phyloP scores from a whole-genome alignment of 495 filamentous ascomycete genomes.

The Aspergillus cristatus region DNA sequence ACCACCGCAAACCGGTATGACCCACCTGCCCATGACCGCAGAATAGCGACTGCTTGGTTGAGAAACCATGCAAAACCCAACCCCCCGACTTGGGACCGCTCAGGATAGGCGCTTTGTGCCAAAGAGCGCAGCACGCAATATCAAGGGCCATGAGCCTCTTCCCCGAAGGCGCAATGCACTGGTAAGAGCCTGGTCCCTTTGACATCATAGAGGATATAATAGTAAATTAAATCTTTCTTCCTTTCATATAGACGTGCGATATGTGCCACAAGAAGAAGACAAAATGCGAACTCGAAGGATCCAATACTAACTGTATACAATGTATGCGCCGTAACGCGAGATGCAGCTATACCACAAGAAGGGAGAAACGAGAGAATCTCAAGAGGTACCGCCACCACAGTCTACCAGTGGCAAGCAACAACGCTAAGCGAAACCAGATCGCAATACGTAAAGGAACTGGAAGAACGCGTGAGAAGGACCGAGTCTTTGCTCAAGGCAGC shows the following conservation, averaged over 20 bases:
- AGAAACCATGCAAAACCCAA: conserved; percentile 9
- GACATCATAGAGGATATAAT: not conserved
- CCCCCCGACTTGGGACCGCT: conserved; percentile 1
- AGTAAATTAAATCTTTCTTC: conserved; percentile 11
- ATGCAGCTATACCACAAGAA: conserved; percentile 82
- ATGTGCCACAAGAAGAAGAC: conserved; percentile 97
- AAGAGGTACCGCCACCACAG: conserved; percentile 79
- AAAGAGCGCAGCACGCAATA: conserved; percentile 4
- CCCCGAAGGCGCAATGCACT: conserved; percentile 15
- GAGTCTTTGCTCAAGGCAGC: conserved; percentile 77
- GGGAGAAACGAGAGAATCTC: conserved; percentile 81
- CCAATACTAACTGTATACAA: conserved; percentile 62
- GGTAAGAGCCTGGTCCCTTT: conserved; percentile 14
- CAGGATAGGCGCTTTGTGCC: conserved; percentile 2
- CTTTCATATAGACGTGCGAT: conserved; percentile 65
- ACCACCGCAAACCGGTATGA: too few species aligned
- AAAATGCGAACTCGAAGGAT: conserved; percentile 86
- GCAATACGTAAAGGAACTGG: conserved; percentile 87
- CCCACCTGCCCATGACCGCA: too few species aligned
- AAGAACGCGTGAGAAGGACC: conserved; percentile 81
- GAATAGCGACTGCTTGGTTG: too few species aligned
- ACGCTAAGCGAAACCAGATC: conserved; percentile 52
- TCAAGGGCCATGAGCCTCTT: conserved; percentile 5
- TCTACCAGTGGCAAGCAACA: too few species aligned
- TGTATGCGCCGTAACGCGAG: conserved; percentile 89